Conservation (phyloP, 306 rosid species). For the Alnus rubra region DNA sequence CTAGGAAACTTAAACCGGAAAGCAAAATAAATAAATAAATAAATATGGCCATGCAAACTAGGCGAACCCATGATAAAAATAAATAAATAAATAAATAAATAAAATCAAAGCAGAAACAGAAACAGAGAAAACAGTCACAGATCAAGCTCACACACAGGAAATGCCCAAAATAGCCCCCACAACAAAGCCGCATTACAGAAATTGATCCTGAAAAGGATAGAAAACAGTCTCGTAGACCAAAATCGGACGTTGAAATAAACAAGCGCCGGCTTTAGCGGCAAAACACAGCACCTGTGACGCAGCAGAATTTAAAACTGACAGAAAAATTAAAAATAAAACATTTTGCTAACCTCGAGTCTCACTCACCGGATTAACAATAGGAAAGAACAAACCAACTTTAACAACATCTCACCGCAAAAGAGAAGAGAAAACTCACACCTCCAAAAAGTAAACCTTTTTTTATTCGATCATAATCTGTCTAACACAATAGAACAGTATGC, state of each 20-base stretch:
- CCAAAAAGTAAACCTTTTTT: no score
- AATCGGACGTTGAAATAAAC: neutral
- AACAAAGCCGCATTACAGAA: neutral
- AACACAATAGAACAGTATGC: no score
- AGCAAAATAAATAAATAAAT: neutral
- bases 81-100: neutral
- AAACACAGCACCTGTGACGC: no score
- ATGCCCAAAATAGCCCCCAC: neutral
- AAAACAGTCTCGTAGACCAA: neutral
- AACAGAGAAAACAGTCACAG: neutral
- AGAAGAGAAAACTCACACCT: no score
- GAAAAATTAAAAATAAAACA: no score
- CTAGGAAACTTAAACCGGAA: neutral
- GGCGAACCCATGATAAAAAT: neutral
- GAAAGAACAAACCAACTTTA: no score
- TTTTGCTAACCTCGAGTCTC: no score
- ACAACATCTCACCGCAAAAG: no score
- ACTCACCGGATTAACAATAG: no score
- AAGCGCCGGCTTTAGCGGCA: no score
- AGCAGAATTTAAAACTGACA: no score
- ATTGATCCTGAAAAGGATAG: neutral
- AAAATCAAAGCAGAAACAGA: neutral
- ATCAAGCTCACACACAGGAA: neutral
- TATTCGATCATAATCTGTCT: no score
- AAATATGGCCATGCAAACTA: neutral